Evolutionary conservation across 2,329 filamentous ascomycete genomes (phyloP).

Genomic region (Juglanconis juglandina): DNA sequence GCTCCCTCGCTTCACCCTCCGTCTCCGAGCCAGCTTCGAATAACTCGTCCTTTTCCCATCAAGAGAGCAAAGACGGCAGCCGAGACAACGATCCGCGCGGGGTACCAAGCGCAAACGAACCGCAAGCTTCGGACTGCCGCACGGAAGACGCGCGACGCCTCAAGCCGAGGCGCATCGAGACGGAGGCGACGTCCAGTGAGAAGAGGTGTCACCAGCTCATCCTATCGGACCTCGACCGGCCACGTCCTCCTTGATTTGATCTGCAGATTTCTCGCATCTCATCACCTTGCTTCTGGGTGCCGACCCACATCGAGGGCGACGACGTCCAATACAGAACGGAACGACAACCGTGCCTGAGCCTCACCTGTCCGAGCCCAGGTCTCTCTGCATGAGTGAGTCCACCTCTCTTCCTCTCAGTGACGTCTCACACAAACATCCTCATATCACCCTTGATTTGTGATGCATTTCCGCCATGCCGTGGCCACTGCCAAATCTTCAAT

Average conservation of each 20-base stretch:
- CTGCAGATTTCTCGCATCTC: slow-evolving; percentile 7
- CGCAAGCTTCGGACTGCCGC: neutral
- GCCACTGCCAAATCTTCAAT: neutral
- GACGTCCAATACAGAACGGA: neutral
- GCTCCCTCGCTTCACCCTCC: no score
- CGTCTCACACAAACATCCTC: neutral
- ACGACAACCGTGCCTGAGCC: neutral
- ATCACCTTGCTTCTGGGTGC: neutral
- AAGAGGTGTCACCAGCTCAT: neutral
- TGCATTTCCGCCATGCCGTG: neutral
- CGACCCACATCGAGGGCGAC: neutral
- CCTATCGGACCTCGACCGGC: slow-evolving; percentile 8
- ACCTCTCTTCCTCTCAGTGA: neutral
- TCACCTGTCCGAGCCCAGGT: neutral
- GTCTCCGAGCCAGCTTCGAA: neutral
- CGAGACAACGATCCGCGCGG: neutral
- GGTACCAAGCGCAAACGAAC: neutral
- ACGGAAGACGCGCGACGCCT: slow-evolving; percentile 8
- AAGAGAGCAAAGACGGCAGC: neutral
- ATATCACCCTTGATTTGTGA: neutral
- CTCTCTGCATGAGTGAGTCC: neutral
- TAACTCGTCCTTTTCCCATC: neutral
- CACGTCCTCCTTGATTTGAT: slow-evolving; percentile 5
- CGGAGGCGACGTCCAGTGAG: neutral
- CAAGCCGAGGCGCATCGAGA: slow-evolving; percentile 1